These are phyloP conservation scores for Verbena officinalis DNA, from an alignment of 257 asterid species.

Conservation along the genomic window DNA sequence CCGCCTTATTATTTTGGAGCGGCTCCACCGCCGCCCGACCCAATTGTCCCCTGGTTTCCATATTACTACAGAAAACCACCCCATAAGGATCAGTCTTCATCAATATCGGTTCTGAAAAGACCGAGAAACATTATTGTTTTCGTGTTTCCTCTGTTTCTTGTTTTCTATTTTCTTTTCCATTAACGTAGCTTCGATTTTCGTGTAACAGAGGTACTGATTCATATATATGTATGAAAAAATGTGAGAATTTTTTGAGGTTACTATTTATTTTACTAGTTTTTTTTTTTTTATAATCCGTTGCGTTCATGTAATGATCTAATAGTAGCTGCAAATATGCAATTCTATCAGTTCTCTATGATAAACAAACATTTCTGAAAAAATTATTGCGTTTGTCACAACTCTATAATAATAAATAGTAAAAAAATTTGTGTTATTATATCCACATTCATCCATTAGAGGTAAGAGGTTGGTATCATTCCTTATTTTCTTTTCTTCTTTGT, in stretches of 20 bases:
- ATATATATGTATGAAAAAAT: neutral
- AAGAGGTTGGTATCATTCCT: neutral
- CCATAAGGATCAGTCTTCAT: constrained; percentile 55
- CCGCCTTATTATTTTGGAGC: constrained; percentile 44
- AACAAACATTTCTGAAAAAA: no score
- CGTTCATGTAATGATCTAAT: constrained; percentile 14
- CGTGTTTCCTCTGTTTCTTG: constrained; percentile 26
- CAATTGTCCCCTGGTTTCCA: constrained; percentile 81
- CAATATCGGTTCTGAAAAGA: constrained; percentile 32
- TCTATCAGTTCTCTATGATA: no score
- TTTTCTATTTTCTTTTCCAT: constrained; percentile 17
- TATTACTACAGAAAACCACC: constrained; percentile 75
- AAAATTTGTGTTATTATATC: no score
- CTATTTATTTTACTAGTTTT: neutral
- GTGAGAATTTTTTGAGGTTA: constrained; percentile 19
- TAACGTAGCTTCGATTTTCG: constrained; percentile 27
- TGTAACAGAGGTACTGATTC: constrained; percentile 26
- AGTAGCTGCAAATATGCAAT: no score
- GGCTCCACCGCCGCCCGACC: constrained; percentile 80
- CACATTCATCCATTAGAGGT: no score
- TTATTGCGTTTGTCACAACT: no score
- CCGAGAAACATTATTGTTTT: constrained; percentile 26
- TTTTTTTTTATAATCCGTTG: neutral
- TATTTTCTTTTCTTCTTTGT: neutral
- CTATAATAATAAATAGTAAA: no score